A percentile compares a stretch with the other conserved stretches of the same genome.
Evolutionary conservation across 257 asterid species (phyloP).

Genomic region (Ajuga chamaepitys): DNA sequence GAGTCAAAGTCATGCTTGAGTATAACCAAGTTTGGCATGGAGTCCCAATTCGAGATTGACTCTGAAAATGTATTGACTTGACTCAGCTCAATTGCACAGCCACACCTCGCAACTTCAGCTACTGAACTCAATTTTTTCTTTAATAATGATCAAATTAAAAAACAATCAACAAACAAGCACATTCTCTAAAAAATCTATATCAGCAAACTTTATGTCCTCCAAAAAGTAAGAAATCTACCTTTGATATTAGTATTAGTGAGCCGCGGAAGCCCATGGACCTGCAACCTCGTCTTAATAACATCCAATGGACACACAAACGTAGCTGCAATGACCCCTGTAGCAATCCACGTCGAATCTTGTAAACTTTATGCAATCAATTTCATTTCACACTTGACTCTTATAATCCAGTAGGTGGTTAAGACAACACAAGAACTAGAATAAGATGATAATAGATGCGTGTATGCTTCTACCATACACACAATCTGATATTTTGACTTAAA

Average conservation of each 20-base stretch:
- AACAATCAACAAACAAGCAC: neutral
- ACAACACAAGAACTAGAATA: neutral
- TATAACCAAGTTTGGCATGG: too few species aligned
- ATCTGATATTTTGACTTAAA: neutral
- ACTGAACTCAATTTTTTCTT: neutral
- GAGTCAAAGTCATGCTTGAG: too few species aligned
- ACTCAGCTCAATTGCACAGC: neutral
- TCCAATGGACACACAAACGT: conserved; percentile 95
- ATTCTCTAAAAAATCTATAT: neutral
- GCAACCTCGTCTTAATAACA: conserved; percentile 96
- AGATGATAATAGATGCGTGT: neutral
- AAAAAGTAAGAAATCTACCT: conserved; percentile 37
- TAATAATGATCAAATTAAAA: neutral
- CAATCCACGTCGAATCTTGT: conserved; percentile 18
- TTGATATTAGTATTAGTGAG: conserved; percentile 53
- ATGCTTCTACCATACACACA: neutral
- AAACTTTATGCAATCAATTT: neutral
- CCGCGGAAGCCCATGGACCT: conserved; percentile 84
- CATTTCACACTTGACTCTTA: neutral
- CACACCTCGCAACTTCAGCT: neutral
- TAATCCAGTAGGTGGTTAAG: neutral
- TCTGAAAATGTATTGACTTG: too few species aligned
- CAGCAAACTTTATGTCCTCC: neutral
- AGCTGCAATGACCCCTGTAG: conserved; percentile 93
- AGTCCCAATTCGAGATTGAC: too few species aligned